Evolutionary conservation across 345 rosid genomes (phyloP).

Genomic region (Combretum micranthum): DNA sequence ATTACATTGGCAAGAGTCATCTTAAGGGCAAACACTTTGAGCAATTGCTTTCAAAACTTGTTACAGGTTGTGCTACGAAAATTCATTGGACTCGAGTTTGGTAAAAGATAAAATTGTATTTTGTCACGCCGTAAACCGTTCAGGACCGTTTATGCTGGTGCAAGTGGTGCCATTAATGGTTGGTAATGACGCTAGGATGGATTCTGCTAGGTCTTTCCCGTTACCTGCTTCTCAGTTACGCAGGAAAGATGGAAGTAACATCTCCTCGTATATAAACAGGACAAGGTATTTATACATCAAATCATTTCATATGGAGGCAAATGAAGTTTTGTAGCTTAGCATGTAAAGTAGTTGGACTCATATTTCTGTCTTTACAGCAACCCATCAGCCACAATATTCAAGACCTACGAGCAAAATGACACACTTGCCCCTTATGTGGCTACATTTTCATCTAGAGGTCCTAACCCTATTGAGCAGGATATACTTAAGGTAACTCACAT

Average conservation of each 20-base stretch:
- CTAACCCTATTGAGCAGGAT: slow-evolving; percentile 22
- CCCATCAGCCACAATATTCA: slow-evolving; percentile 26
- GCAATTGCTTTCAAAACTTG: too few relatives aligned
- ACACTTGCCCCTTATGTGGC: slow-evolving; percentile 18
- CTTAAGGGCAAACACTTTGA: too few relatives aligned
- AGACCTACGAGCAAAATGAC: slow-evolving; percentile 13
- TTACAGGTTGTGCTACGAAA: slow-evolving; percentile 12
- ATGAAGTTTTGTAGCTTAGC: neutral
- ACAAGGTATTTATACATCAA: slow-evolving; percentile 15
- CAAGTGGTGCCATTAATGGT: slow-evolving; percentile 19
- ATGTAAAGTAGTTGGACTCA: neutral
- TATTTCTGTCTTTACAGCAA: slow-evolving; percentile 7
- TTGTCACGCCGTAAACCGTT: slow-evolving; percentile 14
- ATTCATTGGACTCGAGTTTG: slow-evolving; percentile 19
- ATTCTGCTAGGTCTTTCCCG: slow-evolving; percentile 17
- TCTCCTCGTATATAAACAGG: slow-evolving; percentile 16
- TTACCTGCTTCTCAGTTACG: slow-evolving; percentile 16
- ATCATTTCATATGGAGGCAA: too few relatives aligned
- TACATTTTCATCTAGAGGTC: slow-evolving; percentile 34
- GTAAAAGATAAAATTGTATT: slow-evolving; percentile 34
- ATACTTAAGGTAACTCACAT: slow-evolving; percentile 21
- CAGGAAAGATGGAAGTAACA: slow-evolving; percentile 2
- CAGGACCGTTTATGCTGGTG: slow-evolving; percentile 14
- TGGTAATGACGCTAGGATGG: neutral
- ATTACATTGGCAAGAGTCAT: too few relatives aligned